Percentiles rank a stretch among this genome's conserved stretches.
Conservation (phyloP, 495 filamentous ascomycete species). For the Penicillium paxilli region DNA sequence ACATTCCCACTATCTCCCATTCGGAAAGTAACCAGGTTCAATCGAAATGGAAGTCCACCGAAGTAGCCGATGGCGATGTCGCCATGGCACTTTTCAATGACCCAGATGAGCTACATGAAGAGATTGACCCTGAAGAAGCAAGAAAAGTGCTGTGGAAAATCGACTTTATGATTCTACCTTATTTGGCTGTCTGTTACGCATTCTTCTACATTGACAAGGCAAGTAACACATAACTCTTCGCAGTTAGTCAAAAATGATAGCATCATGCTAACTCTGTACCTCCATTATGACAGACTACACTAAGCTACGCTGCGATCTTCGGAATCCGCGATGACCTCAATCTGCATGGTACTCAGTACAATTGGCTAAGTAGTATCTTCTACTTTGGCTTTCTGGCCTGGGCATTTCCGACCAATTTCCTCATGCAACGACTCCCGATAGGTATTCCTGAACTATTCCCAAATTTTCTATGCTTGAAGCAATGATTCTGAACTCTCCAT, state of each 20-base stretch:
- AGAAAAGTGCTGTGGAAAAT: slow-evolving; percentile 54
- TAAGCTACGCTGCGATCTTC: slow-evolving; percentile 59
- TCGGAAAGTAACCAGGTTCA: slow-evolving; percentile 23
- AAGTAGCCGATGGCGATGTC: slow-evolving; percentile 40
- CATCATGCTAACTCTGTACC: not conserved
- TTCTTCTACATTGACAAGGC: slow-evolving; percentile 63
- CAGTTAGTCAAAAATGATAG: not conserved
- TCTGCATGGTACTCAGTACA: slow-evolving; percentile 50
- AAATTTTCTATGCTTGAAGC: not conserved
- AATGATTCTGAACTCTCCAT: not conserved
- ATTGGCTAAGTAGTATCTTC: slow-evolving; percentile 53
- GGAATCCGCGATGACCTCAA: slow-evolving; percentile 49
- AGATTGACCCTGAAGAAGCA: slow-evolving; percentile 49
- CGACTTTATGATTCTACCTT: slow-evolving; percentile 51
- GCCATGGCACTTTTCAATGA: slow-evolving; percentile 47
- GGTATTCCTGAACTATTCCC: not conserved
- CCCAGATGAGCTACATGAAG: slow-evolving; percentile 43
- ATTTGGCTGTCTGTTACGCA: slow-evolving; percentile 57
- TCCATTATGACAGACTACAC: slow-evolving; percentile 50
- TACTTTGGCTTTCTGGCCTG: slow-evolving; percentile 57
- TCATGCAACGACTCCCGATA: slow-evolving; percentile 54
- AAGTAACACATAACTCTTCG: slow-evolving; percentile 8
- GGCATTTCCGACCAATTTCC: slow-evolving; percentile 44
- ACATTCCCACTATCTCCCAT: slow-evolving; percentile 25
- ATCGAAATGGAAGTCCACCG: slow-evolving; percentile 28